A percentile compares a stretch with the other conserved stretches of the same genome.
Conservation (phyloP, 2,329 filamentous ascomycete species). For the Botryotinia globosa region DNA sequence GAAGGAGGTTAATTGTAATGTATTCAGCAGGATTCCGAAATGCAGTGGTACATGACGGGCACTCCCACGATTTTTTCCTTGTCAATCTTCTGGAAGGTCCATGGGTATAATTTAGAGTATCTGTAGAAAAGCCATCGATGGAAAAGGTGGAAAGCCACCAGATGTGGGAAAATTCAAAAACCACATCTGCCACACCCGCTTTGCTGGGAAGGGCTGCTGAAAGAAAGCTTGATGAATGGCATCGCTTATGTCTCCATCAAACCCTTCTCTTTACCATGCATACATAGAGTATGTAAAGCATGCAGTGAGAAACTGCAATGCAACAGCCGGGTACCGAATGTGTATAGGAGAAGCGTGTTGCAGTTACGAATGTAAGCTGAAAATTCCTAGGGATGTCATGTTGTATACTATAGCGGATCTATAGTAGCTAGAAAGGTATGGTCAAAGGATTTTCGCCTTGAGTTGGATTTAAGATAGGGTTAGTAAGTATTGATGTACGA, state of each 20-base stretch:
- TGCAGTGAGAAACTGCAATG: background rate
- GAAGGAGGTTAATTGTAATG: background rate
- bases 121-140: background rate
- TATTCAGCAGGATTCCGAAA: background rate
- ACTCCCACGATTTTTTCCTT: background rate
- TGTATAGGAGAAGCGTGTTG: constrained; percentile 3
- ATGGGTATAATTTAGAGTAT: background rate
- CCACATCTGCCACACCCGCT: constrained; percentile 15
- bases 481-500: background rate
- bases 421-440: background rate
- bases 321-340: constrained; percentile 10
- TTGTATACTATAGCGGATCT: background rate
- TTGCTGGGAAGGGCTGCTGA: constrained; percentile 5
- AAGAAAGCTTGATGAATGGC: background rate
- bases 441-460: background rate
- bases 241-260: constrained; percentile 6
- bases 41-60: background rate
- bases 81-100: constrained; percentile 1
- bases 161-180: background rate
- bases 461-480: background rate
- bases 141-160: background rate
- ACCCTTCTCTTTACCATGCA: background rate
- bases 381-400: background rate
- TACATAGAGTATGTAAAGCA: background rate
- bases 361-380: constrained; percentile 5